Base-by-base conservation (phyloP, 2,329 filamentous ascomycete species). In the Aphanoascus verrucosus region DNA sequence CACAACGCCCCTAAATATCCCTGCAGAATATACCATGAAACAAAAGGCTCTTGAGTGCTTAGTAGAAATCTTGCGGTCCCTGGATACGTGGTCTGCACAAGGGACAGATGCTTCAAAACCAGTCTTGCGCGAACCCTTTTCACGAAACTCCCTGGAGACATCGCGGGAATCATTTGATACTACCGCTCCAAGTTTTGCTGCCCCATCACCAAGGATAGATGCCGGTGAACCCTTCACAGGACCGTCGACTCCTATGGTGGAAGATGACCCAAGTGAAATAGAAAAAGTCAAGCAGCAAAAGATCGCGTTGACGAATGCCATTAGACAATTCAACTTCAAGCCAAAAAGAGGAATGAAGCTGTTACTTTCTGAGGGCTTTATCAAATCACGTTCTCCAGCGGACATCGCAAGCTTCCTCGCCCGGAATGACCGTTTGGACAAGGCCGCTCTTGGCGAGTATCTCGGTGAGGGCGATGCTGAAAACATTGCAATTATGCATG, bases 401-500 rank as follows among this genome's bases (percentile, higher is more conserved):
- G 88, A 95, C 59, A 88, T 98, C 63, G 93, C 90, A 14, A 76
- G 71, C 15, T 98, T 98, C 66, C 72, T 98, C 17, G 67, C 91
- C 7, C 79, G 77, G 32, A 91, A 93, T 62, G 88, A 95, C 12
- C 82, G 83, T 31, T 75, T 98, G 2, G 88, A 96, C 71, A 98
- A 98, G 71, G 82, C 86, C 3, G 85, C 90, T 64, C 84, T 98
- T 44, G 93, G 93, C 62, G 93, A 98, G 67, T 98, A 86, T 61
- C 78, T 98, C 5, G 93, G 93, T 41, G 93, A 98, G 69, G 93
- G 89, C 34, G 91, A 98, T 9, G 77, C 88, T 1, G 84, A 90
- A 64, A 94, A 97, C 64, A 90, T 98, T 62, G 88, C 91, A 57
- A 94, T 88, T 61, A 98, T 98, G 93, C 93, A 98, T 68, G 88